Evolutionary conservation across 257 asterid genomes (phyloP).

Genomic region (Solanum okadae): DNA sequence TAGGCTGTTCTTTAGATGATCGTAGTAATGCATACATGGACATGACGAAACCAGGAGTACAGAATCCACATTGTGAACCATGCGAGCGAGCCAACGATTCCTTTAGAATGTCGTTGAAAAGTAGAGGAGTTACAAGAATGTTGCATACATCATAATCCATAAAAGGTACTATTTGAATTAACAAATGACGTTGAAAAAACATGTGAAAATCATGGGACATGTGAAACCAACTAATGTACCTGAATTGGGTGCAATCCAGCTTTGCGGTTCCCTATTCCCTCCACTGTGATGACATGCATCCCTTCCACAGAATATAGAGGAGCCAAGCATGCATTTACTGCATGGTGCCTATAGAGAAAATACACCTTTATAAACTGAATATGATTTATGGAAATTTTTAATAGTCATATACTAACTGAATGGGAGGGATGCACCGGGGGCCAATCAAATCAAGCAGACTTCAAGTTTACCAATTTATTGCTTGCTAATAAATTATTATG

Average conservation of each 20-base stretch:
- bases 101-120: slow-evolving; percentile 29
- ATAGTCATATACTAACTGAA: neutral
- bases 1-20: slow-evolving; percentile 63
- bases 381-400: neutral
- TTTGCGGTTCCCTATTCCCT: slow-evolving; percentile 77
- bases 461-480: neutral
- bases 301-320: slow-evolving; percentile 96
- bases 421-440: neutral
- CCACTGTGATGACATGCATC: slow-evolving; percentile 94
- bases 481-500: neutral
- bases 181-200: neutral
- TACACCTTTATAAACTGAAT: neutral
- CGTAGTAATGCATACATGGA: slow-evolving; percentile 89
- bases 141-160: neutral
- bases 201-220: neutral
- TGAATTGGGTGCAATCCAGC: slow-evolving; percentile 89
- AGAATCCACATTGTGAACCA: slow-evolving; percentile 97
- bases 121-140: neutral
- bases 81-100: slow-evolving; percentile 79
- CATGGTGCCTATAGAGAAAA: slow-evolving; percentile 51
- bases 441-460: neutral
- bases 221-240: slow-evolving; percentile 26
- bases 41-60: slow-evolving; percentile 97
- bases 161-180: neutral
- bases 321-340: slow-evolving; percentile 94